Base-by-base conservation (phyloP, 2,329 filamentous ascomycete species). In the Diaporthe ampelina region DNA sequence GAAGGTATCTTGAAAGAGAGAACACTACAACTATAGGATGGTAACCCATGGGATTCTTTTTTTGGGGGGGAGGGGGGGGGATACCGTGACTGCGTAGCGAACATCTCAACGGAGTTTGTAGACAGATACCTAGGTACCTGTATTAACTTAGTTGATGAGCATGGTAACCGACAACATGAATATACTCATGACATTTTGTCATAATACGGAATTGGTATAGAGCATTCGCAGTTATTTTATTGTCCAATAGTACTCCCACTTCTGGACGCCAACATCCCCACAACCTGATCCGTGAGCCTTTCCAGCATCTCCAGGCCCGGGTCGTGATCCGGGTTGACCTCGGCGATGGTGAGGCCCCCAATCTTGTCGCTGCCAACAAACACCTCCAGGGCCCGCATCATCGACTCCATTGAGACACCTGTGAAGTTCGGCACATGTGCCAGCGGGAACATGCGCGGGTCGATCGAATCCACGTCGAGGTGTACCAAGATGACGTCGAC, bases 151-250 rank as follows among this genome's bases (percentile, higher is more conserved):
- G 43, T 19, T 45, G 15, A 45, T 45, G 43, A 17, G 17, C 17
- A 17, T 45, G 17, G 17, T 2, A 6, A 45, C 4, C 17, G 17
- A 21, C 6, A 45, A 45, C 19, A 45, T 8, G 7, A 7, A 7
- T 7, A 19, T 45, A 21, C 43, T 6, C 15, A 19, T 45, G 13
- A 45, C 43, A 7, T 17, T 45, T 45, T 21, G 19, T 17, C 43
- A 21, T 21, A 21, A 45, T 17, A 45, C 7, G 43, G 43, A 45
- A 45, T 45, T 21, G 91, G 21, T 40, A 40, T 40, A 40, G 37
- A 40, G 37, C 37, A 40, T 13, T 13, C 11, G n/a, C 9, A 35
- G 5, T 35, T 57, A 6, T 21, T 57, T 40, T 13, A 59, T 32
- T 24, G 21, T 7, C 3, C 58, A 7, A 7, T 37, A 3, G 40